Base-by-base conservation (phyloP, 805 yeast species). In the Gaillardinia entomophila region DNA sequence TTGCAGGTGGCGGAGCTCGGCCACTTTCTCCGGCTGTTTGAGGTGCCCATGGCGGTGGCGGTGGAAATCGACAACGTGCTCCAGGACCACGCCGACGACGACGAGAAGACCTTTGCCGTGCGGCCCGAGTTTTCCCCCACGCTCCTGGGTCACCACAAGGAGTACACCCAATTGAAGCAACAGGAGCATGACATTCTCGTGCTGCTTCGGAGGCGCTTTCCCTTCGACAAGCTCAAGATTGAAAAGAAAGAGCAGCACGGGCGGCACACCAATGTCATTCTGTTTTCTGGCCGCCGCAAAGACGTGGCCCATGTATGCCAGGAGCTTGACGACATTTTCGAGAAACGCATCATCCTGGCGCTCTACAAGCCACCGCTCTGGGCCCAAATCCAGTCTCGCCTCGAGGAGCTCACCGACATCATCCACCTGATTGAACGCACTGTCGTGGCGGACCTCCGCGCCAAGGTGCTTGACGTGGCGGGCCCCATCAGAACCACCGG, bases 351-450 rank as follows among this genome's bases (percentile, higher is more conserved):
- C 14, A 57, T 61, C 6, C 60, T 66, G 13, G 55, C 77, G 0
- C 48, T 73, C 3, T 65, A 72, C 58, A 49, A 79, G 14, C 57
- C 68, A 0, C 55, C 61, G 19, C 54, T 62, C 1, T 66, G 73
- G 50, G 79, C 88, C 77, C 53, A 66, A 1, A 44, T 60, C 1
- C 61, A 85, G 17, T 83, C 83, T 0, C 48, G 58, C 4, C 55
- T 81, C 12, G 73, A 74, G 15, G 48, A 58, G 2, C 49, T 70
- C 3, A 62, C 63, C n/a, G 58, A 62, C 3, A 55, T 59, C 16
- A 82, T 87, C 3, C 60, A 62, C 11, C 45, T 45, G 2, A 78
- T 75, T 35, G 96, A 89, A 50, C 57, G 58, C 2, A 42, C 37
- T 1, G 66, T 86, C 5, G 55, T 87, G 4, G 63, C 65, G 3